phyloP scores from a whole-genome alignment of 768 basidiomycete species.

The Mycena latifolia region DNA sequence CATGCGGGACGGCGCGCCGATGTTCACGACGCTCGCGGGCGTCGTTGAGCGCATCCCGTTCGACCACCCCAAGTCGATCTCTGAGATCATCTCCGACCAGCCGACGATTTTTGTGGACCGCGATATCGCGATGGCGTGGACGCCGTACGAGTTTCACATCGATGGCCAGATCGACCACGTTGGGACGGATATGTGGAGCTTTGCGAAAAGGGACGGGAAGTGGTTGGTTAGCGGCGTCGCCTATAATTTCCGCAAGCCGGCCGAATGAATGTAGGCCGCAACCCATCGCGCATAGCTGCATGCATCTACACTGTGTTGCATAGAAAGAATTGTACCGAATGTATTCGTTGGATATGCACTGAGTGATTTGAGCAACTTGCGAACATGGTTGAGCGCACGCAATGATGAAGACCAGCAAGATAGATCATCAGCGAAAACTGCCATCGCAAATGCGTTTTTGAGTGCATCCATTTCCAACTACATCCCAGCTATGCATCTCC shows the following conservation, averaged over 20 bases:
- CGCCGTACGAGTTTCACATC: constrained; percentile 35
- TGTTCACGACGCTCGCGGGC: constrained; percentile 25
- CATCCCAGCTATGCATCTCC: too few species aligned
- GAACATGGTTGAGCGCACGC: too few species aligned
- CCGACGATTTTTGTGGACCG: constrained; percentile 24
- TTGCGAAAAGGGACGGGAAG: constrained; percentile 30
- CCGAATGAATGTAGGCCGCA: too few species aligned
- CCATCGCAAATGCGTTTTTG: too few species aligned
- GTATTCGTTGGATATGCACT: too few species aligned
- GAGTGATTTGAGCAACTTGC: too few species aligned
- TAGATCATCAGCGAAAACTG: too few species aligned
- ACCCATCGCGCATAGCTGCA: too few species aligned
- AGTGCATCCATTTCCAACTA: too few species aligned
- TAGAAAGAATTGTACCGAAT: too few species aligned
- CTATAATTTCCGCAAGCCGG: constrained; percentile 20
- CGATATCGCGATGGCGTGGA: constrained; percentile 37
- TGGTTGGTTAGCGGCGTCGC: constrained; percentile 33
- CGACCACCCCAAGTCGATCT: constrained; percentile 25
- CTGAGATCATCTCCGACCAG: constrained; percentile 24
- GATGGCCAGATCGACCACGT: constrained; percentile 27
- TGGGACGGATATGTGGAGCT: constrained; percentile 36
- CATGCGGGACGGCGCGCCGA: constrained; percentile 30
- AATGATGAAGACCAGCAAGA: too few species aligned
- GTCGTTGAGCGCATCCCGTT: constrained; percentile 36
- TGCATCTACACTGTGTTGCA: too few species aligned